A percentile compares a stretch with the other conserved stretches of the same genome.
Evolutionary conservation across 345 rosid genomes (phyloP).

Genomic region (Hevea brasiliensis): DNA sequence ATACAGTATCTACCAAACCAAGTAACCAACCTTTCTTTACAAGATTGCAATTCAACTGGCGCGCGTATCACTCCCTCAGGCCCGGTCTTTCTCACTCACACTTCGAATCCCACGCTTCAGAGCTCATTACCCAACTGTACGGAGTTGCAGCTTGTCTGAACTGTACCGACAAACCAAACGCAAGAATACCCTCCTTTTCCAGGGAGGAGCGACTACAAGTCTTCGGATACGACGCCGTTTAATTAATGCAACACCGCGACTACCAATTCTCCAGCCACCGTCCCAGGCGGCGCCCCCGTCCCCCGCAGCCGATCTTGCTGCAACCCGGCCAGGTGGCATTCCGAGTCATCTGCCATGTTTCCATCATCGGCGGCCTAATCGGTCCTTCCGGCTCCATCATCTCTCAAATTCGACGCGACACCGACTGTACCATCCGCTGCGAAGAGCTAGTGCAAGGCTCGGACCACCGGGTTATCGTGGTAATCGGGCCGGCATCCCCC

Average conservation of each 20-base stretch:
- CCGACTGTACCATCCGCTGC: conserved; percentile 17
- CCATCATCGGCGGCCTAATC: conserved; percentile 20
- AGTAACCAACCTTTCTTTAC: no score
- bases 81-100: no score
- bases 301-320: background rate
- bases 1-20: no score
- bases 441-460: conserved; percentile 3
- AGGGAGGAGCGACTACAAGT: background rate
- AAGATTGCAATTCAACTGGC: no score
- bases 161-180: no score
- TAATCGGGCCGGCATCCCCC: conserved; percentile 14
- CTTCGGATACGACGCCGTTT: background rate
- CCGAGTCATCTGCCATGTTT: conserved; percentile 24
- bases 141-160: no score
- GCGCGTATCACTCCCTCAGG: no score
- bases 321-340: conserved; percentile 26
- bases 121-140: no score
- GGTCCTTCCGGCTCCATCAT: conserved; percentile 25
- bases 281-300: background rate
- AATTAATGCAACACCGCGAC: conserved; percentile 2
- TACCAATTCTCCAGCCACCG: background rate
- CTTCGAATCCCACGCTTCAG: no score
- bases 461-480: conserved; percentile 13
- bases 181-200: background rate
- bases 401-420: conserved; percentile 21